Evolutionary conservation across 2,329 filamentous ascomycete species (phyloP).

Genomic region (Cladosporium sp.): DNA sequence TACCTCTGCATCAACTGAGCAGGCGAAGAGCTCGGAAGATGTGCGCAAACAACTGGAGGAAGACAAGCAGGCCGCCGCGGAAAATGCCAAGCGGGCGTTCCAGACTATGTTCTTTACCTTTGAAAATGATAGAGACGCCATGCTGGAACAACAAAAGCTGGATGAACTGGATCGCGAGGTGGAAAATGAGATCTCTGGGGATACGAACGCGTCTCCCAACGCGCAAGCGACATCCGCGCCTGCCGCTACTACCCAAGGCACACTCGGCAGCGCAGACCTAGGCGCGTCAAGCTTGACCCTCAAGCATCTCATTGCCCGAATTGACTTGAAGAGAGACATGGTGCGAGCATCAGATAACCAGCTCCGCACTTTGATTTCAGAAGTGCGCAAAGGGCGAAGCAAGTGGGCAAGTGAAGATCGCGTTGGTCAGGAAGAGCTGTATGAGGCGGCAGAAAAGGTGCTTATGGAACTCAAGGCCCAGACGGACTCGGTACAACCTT

Average conservation of each 20-base stretch:
- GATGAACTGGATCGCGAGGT: constrained; percentile 95
- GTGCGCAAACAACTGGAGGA: constrained; percentile 90
- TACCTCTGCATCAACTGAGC: constrained; percentile 45
- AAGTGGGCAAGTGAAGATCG: constrained; percentile 99
- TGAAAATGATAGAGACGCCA: constrained; percentile 89
- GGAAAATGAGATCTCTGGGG: constrained; percentile 82
- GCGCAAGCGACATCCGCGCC: constrained; percentile 48
- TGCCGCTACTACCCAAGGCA: constrained; percentile 66
- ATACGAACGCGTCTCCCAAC: constrained; percentile 42
- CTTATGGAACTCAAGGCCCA: constrained; percentile 94
- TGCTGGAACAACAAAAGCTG: constrained; percentile 94
- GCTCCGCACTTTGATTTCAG: constrained; percentile 85
- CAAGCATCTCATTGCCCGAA: constrained; percentile 92
- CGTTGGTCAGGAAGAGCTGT: constrained; percentile 93
- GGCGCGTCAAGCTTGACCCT: constrained; percentile 92
- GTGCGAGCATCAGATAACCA: constrained; percentile 91
- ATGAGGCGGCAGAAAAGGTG: constrained; percentile 94
- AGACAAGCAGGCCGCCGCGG: constrained; percentile 82
- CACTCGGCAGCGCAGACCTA: constrained; percentile 86
- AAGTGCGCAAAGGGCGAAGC: constrained; percentile 94
- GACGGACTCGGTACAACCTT: constrained; percentile 95
- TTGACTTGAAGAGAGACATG: constrained; percentile 85
- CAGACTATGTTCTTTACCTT: constrained; percentile 91
- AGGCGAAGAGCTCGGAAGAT: constrained; percentile 71
- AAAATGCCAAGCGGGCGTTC: constrained; percentile 82